Evolutionary conservation across 345 rosid species (phyloP), one percentile per base, ranked within the genome.

Genomic region (Cardamine resedifolia): DNA sequence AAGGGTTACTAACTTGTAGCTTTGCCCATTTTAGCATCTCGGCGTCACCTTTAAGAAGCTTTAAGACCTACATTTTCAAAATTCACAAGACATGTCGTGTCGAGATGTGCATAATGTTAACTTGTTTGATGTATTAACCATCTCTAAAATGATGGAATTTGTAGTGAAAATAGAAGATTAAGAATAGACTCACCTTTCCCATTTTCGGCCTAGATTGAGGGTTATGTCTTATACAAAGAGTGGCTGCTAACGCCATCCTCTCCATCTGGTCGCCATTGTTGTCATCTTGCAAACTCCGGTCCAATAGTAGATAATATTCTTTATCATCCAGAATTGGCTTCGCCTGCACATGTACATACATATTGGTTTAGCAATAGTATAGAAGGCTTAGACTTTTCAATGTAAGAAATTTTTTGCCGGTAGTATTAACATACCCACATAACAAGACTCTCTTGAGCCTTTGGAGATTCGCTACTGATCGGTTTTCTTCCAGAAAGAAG

Each of bases 401-500:
- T 31, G 56, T 11, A 19, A 3, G 48, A 48, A 60, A n/a, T 36
- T 49, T 36, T 34, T 28, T 9, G 11, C 11, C 0, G 2, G 24
- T 20, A 19, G 55, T 50, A 28, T 34, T 34, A 26, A 81, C 96
- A 56, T 87, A 95, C 99, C 99, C 99, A 96, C 88, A 92, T 83
- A 69, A 91, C 88, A 56, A 93, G 86, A 77, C 99, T 91, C 83
- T 87, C 93, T 61, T 76, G 86, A 78, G 86, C 96, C 71, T 92
- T 87, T 0, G 90, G 88, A 78, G 71, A 74, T 51, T 84, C 85
- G 11, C 77, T 72, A 76, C 71, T 69, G 31, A 95, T 82, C 0
- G 99, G 96, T 85, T 82, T 91, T 74, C 94, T 82, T 21, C 99
- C 97, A 20, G 97, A 84, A 18, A 95, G 89, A 79, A 95, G 97